Conservation (phyloP, 225 moss, liverwort and hornwort genomes). For the Marchantia polymorpha region DNA sequence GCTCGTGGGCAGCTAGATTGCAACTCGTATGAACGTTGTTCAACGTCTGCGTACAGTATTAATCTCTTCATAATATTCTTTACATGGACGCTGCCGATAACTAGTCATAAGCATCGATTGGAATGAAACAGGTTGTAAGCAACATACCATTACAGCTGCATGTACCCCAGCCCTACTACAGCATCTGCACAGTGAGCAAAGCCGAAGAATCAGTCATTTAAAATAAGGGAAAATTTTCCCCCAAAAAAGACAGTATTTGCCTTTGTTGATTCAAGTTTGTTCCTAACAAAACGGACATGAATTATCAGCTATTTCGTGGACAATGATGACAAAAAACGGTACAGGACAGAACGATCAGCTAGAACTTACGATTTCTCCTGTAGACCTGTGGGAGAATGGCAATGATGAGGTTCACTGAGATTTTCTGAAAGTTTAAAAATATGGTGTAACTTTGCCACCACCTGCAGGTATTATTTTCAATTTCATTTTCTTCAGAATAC, state of each 20-base stretch:
- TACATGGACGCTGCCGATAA: neutral
- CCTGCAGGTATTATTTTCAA: slow-evolving; percentile 37
- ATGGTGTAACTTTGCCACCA: slow-evolving; percentile 56
- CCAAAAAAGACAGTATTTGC: too few species aligned
- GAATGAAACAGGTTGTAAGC: too few species aligned
- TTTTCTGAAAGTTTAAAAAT: slow-evolving; percentile 57
- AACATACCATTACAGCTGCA: slow-evolving; percentile 12
- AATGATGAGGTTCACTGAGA: slow-evolving; percentile 56
- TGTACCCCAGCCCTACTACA: slow-evolving; percentile 17
- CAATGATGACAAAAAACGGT: neutral
- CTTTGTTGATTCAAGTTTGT: too few species aligned
- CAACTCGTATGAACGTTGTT: neutral
- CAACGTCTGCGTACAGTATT: slow-evolving; percentile 9
- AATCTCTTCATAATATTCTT: neutral
- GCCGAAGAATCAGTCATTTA: neutral
- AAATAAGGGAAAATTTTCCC: too few species aligned
- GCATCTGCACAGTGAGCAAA: slow-evolving; percentile 7
- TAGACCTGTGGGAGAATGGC: slow-evolving; percentile 40
- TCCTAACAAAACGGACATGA: too few species aligned
- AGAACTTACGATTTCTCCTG: slow-evolving; percentile 23
- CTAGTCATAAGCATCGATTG: neutral
- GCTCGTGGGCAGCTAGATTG: slow-evolving; percentile 36
- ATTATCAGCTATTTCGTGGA: too few species aligned
- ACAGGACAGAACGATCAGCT: neutral
- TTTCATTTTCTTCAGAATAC: neutral